These are phyloP conservation scores for Wallacemonas sp. DNA, from an alignment of 208 protist genomes.

Conservation along the genomic window DNA sequence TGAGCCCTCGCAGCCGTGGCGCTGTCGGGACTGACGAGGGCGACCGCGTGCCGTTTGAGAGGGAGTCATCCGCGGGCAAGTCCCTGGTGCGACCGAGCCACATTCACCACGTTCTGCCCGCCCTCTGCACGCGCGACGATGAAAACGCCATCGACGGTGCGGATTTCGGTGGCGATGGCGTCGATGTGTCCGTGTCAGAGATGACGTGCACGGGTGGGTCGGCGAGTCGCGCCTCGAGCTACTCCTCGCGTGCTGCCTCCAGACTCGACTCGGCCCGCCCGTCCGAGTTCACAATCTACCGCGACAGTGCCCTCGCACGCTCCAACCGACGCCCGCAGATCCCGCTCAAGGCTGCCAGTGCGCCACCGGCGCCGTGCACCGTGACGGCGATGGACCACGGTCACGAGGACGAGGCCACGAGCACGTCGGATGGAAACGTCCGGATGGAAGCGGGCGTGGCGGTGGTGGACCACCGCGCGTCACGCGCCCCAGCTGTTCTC, in stretches of 20 bases:
- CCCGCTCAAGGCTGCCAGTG: slow-evolving; percentile 3
- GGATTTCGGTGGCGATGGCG: slow-evolving; percentile 7
- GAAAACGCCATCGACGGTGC: too few species aligned
- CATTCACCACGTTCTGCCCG: slow-evolving; percentile 5
- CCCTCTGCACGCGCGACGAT: slow-evolving; percentile 4
- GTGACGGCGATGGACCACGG: not conserved
- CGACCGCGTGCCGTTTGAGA: not conserved
- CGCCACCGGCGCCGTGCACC: not conserved
- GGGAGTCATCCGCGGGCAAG: slow-evolving; percentile 9
- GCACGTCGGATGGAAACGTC: too few species aligned
- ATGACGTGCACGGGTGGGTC: slow-evolving; percentile 17
- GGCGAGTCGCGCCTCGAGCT: slow-evolving; percentile 24
- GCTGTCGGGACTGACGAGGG: not conserved
- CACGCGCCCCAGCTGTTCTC: slow-evolving; percentile 3
- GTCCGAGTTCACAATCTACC: slow-evolving; percentile 79
- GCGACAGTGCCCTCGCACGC: slow-evolving; percentile 39
- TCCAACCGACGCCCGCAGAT: not conserved
- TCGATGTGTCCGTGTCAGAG: slow-evolving; percentile 43
- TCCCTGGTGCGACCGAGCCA: slow-evolving; percentile 10
- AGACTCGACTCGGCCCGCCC: slow-evolving; percentile 38
- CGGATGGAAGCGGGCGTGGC: not conserved
- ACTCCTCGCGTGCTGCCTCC: slow-evolving; percentile 23
- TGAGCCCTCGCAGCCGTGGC: not conserved
- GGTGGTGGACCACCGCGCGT: slow-evolving; percentile 7
- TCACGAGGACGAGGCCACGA: too few species aligned